phyloP scores from a whole-genome alignment of 2,329 filamentous ascomycete species.

The Metarhizium humberi region DNA sequence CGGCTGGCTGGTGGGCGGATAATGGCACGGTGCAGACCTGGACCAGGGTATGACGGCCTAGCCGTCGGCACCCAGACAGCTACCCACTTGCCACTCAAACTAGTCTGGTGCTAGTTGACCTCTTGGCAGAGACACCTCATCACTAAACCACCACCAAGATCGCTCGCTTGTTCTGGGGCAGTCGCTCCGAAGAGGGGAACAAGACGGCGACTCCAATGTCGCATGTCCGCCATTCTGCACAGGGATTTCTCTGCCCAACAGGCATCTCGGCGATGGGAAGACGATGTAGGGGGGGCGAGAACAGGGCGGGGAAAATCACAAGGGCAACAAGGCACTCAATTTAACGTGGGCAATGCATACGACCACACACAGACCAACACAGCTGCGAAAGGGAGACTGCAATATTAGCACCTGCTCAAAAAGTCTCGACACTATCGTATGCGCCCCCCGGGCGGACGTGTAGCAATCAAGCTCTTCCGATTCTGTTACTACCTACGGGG shows the following conservation, averaged over 20 bases:
- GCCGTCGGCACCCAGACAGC: background rate
- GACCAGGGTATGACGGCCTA: background rate
- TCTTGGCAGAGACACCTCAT: background rate
- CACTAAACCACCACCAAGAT: background rate
- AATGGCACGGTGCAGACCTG: background rate
- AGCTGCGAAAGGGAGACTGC: background rate
- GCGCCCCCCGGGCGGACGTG: background rate
- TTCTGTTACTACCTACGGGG: background rate
- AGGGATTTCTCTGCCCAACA: background rate
- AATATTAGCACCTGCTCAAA: background rate
- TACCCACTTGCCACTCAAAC: background rate
- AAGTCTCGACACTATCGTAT: background rate
- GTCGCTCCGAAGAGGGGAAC: background rate
- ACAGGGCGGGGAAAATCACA: too few relatives aligned
- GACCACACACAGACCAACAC: background rate
- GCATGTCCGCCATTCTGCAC: background rate
- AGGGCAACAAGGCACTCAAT: too few relatives aligned
- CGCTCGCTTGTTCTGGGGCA: background rate
- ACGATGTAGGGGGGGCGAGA: too few relatives aligned
- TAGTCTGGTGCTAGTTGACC: too few relatives aligned
- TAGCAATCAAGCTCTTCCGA: background rate
- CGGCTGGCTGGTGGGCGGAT: background rate
- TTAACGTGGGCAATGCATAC: background rate
- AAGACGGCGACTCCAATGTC: background rate
- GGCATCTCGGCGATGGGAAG: background rate